Evolutionary conservation across 768 basidiomycete genomes (phyloP), one percentile per base, ranked within the genome.

Genomic region (Lentinula raphanica): DNA sequence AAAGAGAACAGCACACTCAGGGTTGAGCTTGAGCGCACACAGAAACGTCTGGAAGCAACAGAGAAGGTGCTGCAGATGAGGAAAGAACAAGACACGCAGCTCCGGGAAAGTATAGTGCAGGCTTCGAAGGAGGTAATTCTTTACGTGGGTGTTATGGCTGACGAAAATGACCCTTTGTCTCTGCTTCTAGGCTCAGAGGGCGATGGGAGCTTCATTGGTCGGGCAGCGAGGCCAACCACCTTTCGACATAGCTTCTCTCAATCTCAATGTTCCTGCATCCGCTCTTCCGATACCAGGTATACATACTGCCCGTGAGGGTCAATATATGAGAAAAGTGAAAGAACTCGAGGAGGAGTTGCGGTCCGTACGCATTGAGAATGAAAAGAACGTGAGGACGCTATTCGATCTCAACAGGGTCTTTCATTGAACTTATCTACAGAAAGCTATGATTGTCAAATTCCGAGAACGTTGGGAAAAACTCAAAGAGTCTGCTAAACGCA

Each of bases 391-490:
- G 50, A 13, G 83, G 71, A 40, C 31, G 42, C 21, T 49, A 38
- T 28, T 6, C 19, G 28, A 23, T 38, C 17, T 36, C 31, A 21
- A 36, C 15, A 13, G 19, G 17, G 32, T 45, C 59, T 56, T 42
- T n/a, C 23, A 36, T 19, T 54, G n/a, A 23, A 56, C n/a, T 12
- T 58, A 53, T 58, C 55, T 65, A 59, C 71, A 93, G 92, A 90
- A 87, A 84, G 76, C 83, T 11, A 88, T 91, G 82, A 91, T 92
- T 62, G 76, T 79, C 21, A 87, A 88, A 64, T 93, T 90, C 71
- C 83, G 88, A 27, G 92, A 93, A 71, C 80, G 90, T 39, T 94
- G 92, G 92, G 89, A 90, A 68, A 92, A 91, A 69, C 74, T 94
- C 58, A 94, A 94, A 68, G 92, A 94, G 66, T 88, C 88, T 27